Conservation (phyloP, 192 early-diverging fungal genomes). For the Entomortierella chlamydospora region DNA sequence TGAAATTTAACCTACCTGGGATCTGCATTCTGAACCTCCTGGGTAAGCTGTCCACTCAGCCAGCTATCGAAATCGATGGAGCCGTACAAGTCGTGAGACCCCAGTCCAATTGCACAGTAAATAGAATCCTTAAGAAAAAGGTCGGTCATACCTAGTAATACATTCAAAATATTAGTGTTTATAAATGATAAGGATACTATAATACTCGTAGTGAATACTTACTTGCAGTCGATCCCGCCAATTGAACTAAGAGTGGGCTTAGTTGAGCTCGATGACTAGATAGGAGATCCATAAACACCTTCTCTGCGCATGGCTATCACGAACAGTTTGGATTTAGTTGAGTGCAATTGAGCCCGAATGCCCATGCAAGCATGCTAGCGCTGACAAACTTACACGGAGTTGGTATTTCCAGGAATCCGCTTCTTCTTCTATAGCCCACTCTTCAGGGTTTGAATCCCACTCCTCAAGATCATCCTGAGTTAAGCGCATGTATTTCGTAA, state of each 20-base stretch:
- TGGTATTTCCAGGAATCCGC: constrained; percentile 89
- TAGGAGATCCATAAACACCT: constrained; percentile 82
- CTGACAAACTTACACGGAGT: constrained; percentile 64
- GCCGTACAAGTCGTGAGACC: constrained; percentile 85
- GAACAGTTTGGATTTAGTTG: neutral
- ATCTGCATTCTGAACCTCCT: constrained; percentile 66
- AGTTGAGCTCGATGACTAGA: constrained; percentile 70
- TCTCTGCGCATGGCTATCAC: constrained; percentile 81
- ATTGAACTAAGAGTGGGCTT: constrained; percentile 69
- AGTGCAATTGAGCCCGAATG: too few species aligned
- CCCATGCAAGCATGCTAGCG: too few species aligned
- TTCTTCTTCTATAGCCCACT: constrained; percentile 82
- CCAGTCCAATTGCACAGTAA: constrained; percentile 83
- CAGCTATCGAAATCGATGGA: constrained; percentile 84
- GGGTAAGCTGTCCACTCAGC: constrained; percentile 69
- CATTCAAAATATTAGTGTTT: neutral
- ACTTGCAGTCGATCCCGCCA: constrained; percentile 70
- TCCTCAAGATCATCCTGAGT: constrained; percentile 73
- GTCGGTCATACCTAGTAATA: constrained; percentile 33
- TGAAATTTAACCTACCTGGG: constrained; percentile 49
- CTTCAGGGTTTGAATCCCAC: constrained; percentile 91
- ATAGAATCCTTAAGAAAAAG: constrained; percentile 81
- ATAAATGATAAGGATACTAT: neutral
- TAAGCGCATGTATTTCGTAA: constrained; percentile 79
- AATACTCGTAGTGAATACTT: constrained; percentile 4